Evolutionary conservation across 2,329 filamentous ascomycete species (phyloP).

Genomic region (Verticillium isaacii): DNA sequence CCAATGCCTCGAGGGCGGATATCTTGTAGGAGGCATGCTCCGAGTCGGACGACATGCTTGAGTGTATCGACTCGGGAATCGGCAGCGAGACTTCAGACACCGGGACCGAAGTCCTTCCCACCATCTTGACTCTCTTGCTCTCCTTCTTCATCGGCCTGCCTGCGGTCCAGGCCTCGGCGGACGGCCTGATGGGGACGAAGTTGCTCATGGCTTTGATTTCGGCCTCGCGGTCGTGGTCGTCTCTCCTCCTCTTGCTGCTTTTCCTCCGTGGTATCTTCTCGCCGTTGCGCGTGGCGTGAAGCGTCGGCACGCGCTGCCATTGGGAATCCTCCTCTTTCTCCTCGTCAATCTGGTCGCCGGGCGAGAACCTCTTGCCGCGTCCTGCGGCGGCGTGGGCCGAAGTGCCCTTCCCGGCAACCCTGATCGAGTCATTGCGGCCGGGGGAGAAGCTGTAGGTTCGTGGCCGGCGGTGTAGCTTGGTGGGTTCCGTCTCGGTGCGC

Average conservation of each 20-base stretch:
- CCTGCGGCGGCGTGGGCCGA: conserved; percentile 1
- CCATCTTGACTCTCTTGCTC: conserved; percentile 60
- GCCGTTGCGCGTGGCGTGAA: conserved; percentile 37
- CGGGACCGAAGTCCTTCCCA: conserved; percentile 36
- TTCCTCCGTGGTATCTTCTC: conserved; percentile 41
- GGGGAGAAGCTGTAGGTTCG: conserved; percentile 60
- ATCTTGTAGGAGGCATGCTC: conserved; percentile 77
- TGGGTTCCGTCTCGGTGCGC: conserved; percentile 35
- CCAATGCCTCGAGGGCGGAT: conserved; percentile 73
- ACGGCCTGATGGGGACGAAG: conserved; percentile 59
- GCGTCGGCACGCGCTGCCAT: conserved; percentile 1
- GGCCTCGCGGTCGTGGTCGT: conserved; percentile 74
- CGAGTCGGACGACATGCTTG: conserved; percentile 68
- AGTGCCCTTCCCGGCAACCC: conserved; percentile 22
- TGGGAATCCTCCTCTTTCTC: neutral
- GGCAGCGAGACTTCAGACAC: conserved; percentile 73
- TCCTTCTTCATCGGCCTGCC: conserved; percentile 58
- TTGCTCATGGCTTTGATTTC: conserved; percentile 84
- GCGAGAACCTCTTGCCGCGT: conserved; percentile 4
- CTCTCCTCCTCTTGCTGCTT: conserved; percentile 71
- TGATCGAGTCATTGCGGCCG: conserved; percentile 50
- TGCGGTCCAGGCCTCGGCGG: conserved; percentile 53
- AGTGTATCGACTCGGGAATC: conserved; percentile 68
- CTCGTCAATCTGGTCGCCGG: neutral
- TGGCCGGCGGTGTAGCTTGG: conserved; percentile 41